Conservation (phyloP, 1,139 yeast species). For the Pichia sp. region DNA sequence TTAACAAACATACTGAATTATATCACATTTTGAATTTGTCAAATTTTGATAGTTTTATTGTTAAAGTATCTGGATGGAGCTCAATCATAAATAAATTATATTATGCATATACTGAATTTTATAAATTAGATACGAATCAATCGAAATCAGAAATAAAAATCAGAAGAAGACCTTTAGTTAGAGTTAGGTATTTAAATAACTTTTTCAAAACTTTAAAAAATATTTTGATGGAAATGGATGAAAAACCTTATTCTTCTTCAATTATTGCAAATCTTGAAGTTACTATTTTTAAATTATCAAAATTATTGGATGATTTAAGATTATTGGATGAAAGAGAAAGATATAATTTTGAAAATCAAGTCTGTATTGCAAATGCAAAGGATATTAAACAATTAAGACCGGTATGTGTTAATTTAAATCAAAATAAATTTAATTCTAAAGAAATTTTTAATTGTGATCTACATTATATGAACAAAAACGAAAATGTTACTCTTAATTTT, state of each 20-base stretch:
- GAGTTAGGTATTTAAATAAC: constrained; percentile 32
- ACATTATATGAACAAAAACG: constrained; percentile 21
- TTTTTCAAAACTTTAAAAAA: constrained; percentile 23
- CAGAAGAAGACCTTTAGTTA: constrained; percentile 36
- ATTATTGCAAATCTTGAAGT: constrained; percentile 23
- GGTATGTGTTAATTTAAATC: constrained; percentile 18
- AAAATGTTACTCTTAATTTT: constrained; percentile 20
- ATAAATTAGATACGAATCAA: constrained; percentile 30
- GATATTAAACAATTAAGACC: constrained; percentile 20
- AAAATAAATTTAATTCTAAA: constrained; percentile 5
- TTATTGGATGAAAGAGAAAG: constrained; percentile 20
- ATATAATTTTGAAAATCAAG: constrained; percentile 9
- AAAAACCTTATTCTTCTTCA: constrained; percentile 17
- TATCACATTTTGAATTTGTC: constrained; percentile 8
- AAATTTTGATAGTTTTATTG: constrained; percentile 13
- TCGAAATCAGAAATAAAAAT: constrained; percentile 32
- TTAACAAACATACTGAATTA: constrained; percentile 18
- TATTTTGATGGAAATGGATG: constrained; percentile 26
- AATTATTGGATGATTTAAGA: constrained; percentile 17
- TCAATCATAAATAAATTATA: constrained; percentile 17
- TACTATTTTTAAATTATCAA: constrained; percentile 17
- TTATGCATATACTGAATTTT: constrained; percentile 29
- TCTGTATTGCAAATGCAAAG: constrained; percentile 20
- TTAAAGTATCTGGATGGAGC: constrained; percentile 24
- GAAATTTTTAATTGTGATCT: constrained; percentile 18